phyloP scores from a whole-genome alignment of 345 rosid species.

The Populus alba region DNA sequence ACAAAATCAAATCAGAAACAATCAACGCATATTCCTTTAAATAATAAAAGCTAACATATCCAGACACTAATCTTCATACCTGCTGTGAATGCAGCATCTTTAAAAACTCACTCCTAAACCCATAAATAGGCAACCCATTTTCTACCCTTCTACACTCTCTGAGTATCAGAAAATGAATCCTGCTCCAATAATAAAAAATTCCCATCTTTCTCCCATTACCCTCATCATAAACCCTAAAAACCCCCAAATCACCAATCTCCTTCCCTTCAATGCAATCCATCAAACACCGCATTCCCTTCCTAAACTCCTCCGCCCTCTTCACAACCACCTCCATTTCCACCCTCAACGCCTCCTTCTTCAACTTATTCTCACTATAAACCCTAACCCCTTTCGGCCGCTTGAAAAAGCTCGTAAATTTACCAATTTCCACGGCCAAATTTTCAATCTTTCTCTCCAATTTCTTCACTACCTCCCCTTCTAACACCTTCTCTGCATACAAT shows the following conservation, averaged over 20 bases:
- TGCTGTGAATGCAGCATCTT: constrained; percentile 40
- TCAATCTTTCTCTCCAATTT: constrained; percentile 33
- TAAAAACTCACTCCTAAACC: constrained; percentile 50
- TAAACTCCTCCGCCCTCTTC: constrained; percentile 55
- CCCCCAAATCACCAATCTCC: constrained; percentile 17
- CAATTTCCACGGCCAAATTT: constrained; percentile 29
- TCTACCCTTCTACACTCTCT: constrained; percentile 75
- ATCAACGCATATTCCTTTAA: neutral
- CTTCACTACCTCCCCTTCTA: constrained; percentile 43
- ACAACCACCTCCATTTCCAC: constrained; percentile 38
- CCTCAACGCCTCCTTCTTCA: constrained; percentile 27
- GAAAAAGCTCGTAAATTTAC: constrained; percentile 5
- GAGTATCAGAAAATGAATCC: constrained; percentile 44
- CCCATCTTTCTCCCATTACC: neutral
- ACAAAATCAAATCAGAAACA: neutral
- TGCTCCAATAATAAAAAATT: constrained; percentile 42
- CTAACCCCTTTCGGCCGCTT: neutral
- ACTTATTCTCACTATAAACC: constrained; percentile 7
- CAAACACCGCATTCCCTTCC: constrained; percentile 48
- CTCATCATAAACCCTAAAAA: constrained; percentile 39
- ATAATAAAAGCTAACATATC: neutral
- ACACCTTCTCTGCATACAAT: constrained; percentile 28
- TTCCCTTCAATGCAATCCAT: constrained; percentile 39
- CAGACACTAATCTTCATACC: constrained; percentile 32
- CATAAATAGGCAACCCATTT: constrained; percentile 73